A percentile compares a stretch with the other conserved stretches of the same genome.
Conservation (phyloP, 2,329 filamentous ascomycete genomes). For the Monosporascus sp. region DNA sequence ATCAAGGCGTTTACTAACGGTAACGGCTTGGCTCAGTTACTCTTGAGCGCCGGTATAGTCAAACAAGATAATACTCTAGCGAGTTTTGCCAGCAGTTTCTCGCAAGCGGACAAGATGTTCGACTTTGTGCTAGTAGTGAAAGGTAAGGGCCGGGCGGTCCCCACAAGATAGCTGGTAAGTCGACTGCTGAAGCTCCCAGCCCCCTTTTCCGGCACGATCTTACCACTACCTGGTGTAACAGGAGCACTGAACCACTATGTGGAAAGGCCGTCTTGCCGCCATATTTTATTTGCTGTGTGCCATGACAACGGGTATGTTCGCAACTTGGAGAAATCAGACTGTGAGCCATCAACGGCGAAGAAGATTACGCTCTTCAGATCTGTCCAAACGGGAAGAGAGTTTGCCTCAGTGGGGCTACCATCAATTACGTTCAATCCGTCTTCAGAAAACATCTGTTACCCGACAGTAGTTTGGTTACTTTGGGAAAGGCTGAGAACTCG, state of each 20-base stretch:
- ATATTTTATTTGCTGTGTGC: neutral
- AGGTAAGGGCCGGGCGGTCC: neutral
- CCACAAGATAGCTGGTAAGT: neutral
- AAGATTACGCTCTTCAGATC: neutral
- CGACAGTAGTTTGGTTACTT: too few relatives aligned
- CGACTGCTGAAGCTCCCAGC: too few relatives aligned
- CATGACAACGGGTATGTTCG: conserved; percentile 1
- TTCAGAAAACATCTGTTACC: neutral
- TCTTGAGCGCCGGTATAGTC: neutral
- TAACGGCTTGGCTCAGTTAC: neutral
- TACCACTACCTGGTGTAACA: neutral
- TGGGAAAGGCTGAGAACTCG: neutral
- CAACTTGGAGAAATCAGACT: neutral
- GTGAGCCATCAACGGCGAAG: neutral
- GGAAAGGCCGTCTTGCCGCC: neutral
- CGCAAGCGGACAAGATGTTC: neutral
- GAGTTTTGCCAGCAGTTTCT: neutral
- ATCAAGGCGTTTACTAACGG: neutral
- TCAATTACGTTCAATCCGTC: neutral
- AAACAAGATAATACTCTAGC: neutral
- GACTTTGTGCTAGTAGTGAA: neutral
- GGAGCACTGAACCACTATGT: neutral
- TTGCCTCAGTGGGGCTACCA: neutral
- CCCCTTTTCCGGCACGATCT: too few relatives aligned
- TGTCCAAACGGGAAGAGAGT: neutral